These are phyloP conservation scores for Boeremia lycopersici DNA, from an alignment of 2,329 filamentous ascomycete genomes.

Conservation along the genomic window DNA sequence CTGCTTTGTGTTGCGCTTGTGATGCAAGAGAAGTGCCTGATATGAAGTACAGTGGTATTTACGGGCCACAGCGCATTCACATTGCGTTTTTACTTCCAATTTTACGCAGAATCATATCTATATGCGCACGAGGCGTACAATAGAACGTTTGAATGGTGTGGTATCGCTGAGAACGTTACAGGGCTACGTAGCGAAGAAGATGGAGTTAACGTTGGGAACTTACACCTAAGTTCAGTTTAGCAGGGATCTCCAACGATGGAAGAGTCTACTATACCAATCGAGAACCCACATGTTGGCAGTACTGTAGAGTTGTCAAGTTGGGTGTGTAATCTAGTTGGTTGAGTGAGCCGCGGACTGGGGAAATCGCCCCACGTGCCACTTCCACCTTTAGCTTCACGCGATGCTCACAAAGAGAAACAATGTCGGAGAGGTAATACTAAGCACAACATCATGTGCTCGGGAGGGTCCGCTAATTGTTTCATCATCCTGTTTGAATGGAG, in stretches of 20 bases:
- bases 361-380: slow-evolving; percentile 11
- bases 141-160: not conserved
- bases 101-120: not conserved
- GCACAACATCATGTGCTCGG: too few species aligned
- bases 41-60: not conserved
- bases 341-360: not conserved
- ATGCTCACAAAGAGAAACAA: too few species aligned
- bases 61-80: not conserved
- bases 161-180: not conserved
- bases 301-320: not conserved
- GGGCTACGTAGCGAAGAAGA: slow-evolving; percentile 3
- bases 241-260: not conserved
- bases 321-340: not conserved
- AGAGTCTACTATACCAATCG: slow-evolving; percentile 68
- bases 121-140: too few species aligned
- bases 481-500: too few species aligned
- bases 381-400: not conserved
- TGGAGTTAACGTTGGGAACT: slow-evolving; percentile 21
- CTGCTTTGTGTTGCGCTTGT: not conserved
- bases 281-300: slow-evolving; percentile 77
- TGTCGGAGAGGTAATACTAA: too few species aligned
- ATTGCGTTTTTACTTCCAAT: not conserved
- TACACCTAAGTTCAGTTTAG: slow-evolving; percentile 39
- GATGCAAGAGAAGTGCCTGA: too few species aligned
- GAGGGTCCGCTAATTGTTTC: too few species aligned